Evolutionary conservation across 257 asterid species (phyloP).

Genomic region (Nicotiana obtusifolia): DNA sequence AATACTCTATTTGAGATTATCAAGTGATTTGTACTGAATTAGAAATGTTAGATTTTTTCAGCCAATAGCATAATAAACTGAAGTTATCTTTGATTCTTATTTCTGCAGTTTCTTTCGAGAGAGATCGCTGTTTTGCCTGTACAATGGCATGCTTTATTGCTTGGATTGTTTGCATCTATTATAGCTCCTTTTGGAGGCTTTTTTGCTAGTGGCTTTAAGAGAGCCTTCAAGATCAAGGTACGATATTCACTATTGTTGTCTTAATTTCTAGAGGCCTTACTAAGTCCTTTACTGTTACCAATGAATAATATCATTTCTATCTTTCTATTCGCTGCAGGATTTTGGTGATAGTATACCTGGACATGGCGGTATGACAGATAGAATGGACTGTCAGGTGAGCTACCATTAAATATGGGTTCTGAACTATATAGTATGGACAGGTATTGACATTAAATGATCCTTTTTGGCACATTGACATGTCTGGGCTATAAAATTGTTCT

Average conservation of each 20-base stretch:
- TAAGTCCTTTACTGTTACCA: background rate
- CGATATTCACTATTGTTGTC: slow-evolving; percentile 5
- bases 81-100: slow-evolving; percentile 2
- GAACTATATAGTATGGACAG: background rate
- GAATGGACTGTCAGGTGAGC: slow-evolving; percentile 98
- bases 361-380: slow-evolving; percentile 96
- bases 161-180: slow-evolving; percentile 87
- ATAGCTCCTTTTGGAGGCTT: slow-evolving; percentile 99
- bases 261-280: background rate
- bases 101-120: slow-evolving; percentile 58
- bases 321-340: slow-evolving; percentile 49
- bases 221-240: slow-evolving; percentile 98
- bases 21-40: background rate
- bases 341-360: slow-evolving; percentile 99
- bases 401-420: background rate
- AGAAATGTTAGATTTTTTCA: background rate
- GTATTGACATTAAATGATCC: background rate
- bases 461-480: background rate
- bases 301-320: background rate
- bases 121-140: slow-evolving; percentile 60
- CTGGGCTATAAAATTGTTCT: background rate
- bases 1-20: background rate
- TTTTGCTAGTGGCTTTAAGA: slow-evolving; percentile 96
- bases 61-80: background rate
- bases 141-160: slow-evolving; percentile 80